phyloP scores from a whole-genome alignment of 495 filamentous ascomycete species.

The Aspergillus sparsus region DNA sequence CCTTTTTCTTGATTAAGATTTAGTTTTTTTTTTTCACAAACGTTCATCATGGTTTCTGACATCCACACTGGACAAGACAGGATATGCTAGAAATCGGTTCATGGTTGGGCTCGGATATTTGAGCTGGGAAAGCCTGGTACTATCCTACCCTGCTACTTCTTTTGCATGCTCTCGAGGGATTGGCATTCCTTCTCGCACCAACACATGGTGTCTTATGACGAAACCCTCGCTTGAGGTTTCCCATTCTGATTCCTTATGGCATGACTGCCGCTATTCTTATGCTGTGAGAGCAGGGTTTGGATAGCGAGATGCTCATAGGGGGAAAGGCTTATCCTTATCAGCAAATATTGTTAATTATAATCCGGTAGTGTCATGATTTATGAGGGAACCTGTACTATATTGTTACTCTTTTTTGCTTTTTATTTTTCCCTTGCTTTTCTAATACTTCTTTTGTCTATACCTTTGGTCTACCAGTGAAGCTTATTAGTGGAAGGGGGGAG shows the following conservation, averaged over 20 bases:
- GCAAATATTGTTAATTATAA: constrained; percentile 26
- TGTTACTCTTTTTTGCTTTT: constrained; percentile 12
- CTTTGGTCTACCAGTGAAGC: background rate
- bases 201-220: background rate
- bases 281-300: constrained; percentile 3
- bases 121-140: background rate
- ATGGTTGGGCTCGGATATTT: background rate
- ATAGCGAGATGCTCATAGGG: constrained; percentile 12
- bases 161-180: constrained; percentile 6
- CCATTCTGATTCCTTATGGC: background rate
- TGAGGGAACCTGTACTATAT: constrained; percentile 24
- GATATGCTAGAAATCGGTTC: background rate
- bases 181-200: background rate
- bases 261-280: constrained; percentile 1
- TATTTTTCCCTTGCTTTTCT: constrained; percentile 10
- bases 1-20: constrained; percentile 19
- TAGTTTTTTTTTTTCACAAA: constrained; percentile 7
- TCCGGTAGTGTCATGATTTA: constrained; percentile 30
- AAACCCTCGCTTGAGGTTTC: background rate
- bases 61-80: no score
- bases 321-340: constrained; percentile 13
- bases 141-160: no score
- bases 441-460: background rate
- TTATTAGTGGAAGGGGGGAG: background rate
- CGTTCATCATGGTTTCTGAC: constrained; percentile 10